A percentile compares a stretch with the other conserved stretches of the same genome.
These are phyloP conservation scores for Ustilago shanxiensis DNA, from an alignment of 1,284 basidiomycete species.

Conservation along the genomic window DNA sequence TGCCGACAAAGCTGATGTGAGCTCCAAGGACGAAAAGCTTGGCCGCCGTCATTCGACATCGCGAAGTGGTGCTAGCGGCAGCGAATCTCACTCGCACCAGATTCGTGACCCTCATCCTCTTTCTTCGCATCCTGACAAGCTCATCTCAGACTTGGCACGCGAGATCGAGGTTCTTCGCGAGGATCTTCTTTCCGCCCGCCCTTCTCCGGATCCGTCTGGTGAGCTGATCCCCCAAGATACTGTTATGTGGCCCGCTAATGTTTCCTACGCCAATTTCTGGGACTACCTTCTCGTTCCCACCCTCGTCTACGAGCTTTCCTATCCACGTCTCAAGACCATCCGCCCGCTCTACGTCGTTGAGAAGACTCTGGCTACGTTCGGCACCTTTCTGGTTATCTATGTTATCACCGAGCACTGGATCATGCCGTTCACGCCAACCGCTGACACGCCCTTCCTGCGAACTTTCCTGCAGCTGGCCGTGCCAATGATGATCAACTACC, in stretches of 20 bases:
- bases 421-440: slow-evolving; percentile 72
- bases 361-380: slow-evolving; percentile 93
- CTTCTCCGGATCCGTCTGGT: slow-evolving; percentile 10
- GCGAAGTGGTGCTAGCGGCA: not conserved
- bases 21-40: slow-evolving; percentile 11
- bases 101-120: slow-evolving; percentile 75
- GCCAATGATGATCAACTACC: slow-evolving; percentile 84
- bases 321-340: slow-evolving; percentile 87
- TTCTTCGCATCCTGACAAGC: slow-evolving; percentile 79
- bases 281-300: slow-evolving; percentile 92
- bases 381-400: slow-evolving; percentile 88
- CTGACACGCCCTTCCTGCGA: slow-evolving; percentile 63
- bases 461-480: slow-evolving; percentile 84
- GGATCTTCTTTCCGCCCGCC: slow-evolving; percentile 75
- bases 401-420: slow-evolving; percentile 93
- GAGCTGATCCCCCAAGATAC: slow-evolving; percentile 36
- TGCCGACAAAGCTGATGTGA: not conserved
- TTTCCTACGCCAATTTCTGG: slow-evolving; percentile 85
- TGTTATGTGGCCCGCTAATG: slow-evolving; percentile 84
- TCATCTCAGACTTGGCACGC: slow-evolving; percentile 79
- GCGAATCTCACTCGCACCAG: slow-evolving; percentile 25
- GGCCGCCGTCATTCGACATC: slow-evolving; percentile 14
- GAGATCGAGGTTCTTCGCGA: slow-evolving; percentile 82
- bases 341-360: slow-evolving; percentile 92
- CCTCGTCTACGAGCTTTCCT: slow-evolving; percentile 95